These are phyloP conservation scores for Neospora caninum DNA, from an alignment of 169 alveolate genomes.

Conservation along the genomic window DNA sequence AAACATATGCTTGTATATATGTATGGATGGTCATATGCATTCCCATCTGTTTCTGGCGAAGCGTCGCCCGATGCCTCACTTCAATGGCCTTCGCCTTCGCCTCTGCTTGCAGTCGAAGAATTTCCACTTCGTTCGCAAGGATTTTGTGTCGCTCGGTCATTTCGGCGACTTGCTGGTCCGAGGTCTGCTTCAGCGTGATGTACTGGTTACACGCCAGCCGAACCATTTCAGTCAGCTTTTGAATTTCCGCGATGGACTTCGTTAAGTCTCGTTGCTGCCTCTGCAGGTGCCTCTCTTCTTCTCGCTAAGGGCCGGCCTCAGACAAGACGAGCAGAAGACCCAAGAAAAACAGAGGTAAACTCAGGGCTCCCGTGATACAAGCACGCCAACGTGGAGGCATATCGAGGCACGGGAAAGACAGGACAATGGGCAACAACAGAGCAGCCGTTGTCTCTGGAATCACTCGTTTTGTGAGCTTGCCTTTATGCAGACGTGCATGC, in stretches of 20 bases:
- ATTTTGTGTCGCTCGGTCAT: conserved; percentile 87
- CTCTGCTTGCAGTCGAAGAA: conserved; percentile 83
- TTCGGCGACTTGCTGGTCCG: conserved; percentile 88
- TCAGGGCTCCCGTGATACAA: neutral
- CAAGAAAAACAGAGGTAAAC: neutral
- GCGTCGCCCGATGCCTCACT: conserved; percentile 70
- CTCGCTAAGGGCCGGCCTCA: neutral
- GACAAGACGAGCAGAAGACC: neutral
- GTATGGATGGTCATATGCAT: too few species aligned
- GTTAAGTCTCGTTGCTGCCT: conserved; percentile 7
- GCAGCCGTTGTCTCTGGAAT: too few species aligned
- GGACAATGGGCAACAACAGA: too few species aligned
- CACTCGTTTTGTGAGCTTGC: too few species aligned
- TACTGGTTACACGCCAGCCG: conserved; percentile 89
- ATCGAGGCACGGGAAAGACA: too few species aligned
- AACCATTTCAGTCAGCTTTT: conserved; percentile 84
- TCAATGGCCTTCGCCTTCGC: conserved; percentile 84
- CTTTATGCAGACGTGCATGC: too few species aligned
- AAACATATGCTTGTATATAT: too few species aligned
- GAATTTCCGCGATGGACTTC: neutral
- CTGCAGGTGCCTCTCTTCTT: neutral
- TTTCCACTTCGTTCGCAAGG: conserved; percentile 87
- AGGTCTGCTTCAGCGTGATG: conserved; percentile 83
- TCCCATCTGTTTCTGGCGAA: too few species aligned
- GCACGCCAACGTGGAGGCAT: too few species aligned